Evolutionary conservation across 83 land plant species (phyloP).

Genomic region (Diphasiastrum complanatum): DNA sequence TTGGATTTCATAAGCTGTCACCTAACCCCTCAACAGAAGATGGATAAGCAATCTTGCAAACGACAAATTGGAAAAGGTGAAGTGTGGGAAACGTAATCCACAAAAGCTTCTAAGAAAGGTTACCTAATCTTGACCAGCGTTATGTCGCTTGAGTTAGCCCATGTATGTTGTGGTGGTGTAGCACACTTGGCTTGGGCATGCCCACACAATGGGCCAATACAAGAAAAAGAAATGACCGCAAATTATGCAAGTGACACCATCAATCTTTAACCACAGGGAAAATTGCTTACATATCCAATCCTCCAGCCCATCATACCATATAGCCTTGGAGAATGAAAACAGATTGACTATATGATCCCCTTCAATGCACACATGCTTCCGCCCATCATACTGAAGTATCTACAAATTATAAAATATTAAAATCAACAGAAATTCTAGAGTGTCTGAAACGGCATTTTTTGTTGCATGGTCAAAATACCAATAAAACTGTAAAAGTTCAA

Average conservation of each 20-base stretch:
- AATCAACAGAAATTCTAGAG: not conserved
- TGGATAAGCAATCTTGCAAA: slow-evolving; percentile 89
- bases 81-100: no score
- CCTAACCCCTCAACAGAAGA: slow-evolving; percentile 54
- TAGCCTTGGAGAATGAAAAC: slow-evolving; percentile 95
- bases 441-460: not conserved
- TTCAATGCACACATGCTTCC: slow-evolving; percentile 72
- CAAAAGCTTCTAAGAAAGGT: no score
- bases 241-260: no score
- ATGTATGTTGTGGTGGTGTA: no score
- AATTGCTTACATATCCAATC: slow-evolving; percentile 87
- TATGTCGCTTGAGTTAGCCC: no score
- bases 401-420: slow-evolving; percentile 18
- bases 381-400: slow-evolving; percentile 93
- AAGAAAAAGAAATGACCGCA: no score
- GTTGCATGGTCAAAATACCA: not conserved
- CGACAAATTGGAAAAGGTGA: not conserved
- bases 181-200: not conserved
- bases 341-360: slow-evolving; percentile 77
- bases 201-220: not conserved
- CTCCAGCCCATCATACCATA: slow-evolving; percentile 99
- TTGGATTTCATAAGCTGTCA: slow-evolving; percentile 76
- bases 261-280: no score
- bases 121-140: no score
- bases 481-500: slow-evolving; percentile 4